A percentile compares a stretch with the other conserved stretches of the same genome.
These are phyloP conservation scores for Aspergillus alliaceus DNA, from an alignment of 2,329 filamentous ascomycete species.

Conservation along the genomic window DNA sequence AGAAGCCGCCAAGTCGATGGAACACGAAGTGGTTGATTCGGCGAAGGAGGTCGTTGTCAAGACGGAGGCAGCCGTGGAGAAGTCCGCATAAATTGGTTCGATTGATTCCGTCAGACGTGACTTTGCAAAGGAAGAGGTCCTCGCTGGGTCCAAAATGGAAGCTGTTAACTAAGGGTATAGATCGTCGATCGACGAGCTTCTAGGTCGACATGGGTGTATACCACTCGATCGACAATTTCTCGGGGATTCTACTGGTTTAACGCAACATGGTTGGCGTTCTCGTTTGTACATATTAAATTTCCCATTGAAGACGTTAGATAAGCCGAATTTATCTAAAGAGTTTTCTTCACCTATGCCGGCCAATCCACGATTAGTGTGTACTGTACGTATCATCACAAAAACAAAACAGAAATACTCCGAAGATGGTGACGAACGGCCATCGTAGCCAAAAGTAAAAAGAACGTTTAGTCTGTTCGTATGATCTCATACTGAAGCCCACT, in stretches of 20 bases:
- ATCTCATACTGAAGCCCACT: too few species aligned
- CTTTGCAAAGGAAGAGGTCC: background rate
- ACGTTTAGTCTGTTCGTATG: too few species aligned
- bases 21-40: slow-evolving; percentile 35
- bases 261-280: background rate
- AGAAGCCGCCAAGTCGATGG: slow-evolving; percentile 41
- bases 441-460: too few species aligned
- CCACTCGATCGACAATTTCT: background rate
- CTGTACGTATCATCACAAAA: too few species aligned
- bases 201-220: background rate
- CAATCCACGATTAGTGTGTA: too few species aligned
- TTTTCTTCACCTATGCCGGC: background rate
- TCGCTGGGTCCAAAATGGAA: background rate
- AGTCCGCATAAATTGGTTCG: background rate
- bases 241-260: background rate
- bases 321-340: background rate
- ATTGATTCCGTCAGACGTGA: background rate
- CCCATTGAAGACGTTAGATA: background rate
- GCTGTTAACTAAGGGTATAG: background rate
- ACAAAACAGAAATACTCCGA: too few species aligned
- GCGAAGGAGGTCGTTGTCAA: slow-evolving; percentile 34
- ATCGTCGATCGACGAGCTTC: background rate
- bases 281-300: background rate
- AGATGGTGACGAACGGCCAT: too few species aligned
- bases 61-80: slow-evolving; percentile 36